These are phyloP conservation scores for Asclepias syriaca DNA, from an alignment of 257 asterid genomes.

Conservation along the genomic window DNA sequence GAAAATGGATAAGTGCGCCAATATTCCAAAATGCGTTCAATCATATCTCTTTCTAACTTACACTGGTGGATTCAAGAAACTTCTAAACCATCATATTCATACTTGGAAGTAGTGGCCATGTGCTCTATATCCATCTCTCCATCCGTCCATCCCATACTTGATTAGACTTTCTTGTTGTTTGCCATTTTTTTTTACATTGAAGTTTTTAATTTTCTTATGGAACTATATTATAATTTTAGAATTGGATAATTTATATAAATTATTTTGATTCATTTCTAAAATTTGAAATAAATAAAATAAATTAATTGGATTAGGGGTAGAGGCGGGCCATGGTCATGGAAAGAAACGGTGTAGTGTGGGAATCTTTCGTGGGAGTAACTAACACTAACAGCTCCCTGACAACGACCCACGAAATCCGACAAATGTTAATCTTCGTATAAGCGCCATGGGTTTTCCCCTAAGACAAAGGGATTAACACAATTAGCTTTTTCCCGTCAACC, in stretches of 20 bases:
- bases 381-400: neutral
- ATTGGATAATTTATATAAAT: neutral
- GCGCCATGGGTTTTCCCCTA: neutral
- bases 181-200: neutral
- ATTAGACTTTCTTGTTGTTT: neutral
- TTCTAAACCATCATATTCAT: conserved; percentile 4
- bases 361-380: neutral
- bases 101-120: conserved; percentile 4
- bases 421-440: neutral
- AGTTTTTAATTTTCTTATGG: no score
- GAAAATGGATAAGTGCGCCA: neutral
- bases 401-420: neutral
- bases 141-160: neutral
- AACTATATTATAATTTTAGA: neutral
- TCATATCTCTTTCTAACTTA: no score
- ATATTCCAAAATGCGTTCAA: neutral
- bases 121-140: neutral
- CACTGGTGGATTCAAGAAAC: neutral
- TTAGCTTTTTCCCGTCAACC: neutral
- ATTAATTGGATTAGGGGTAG: no score
- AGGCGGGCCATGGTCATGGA: no score
- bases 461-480: neutral
- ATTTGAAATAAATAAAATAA: no score
- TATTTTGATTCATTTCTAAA: neutral
- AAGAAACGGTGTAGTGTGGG: no score